Conservation (phyloP, 768 basidiomycete genomes). For the Exidia glandulosa region DNA sequence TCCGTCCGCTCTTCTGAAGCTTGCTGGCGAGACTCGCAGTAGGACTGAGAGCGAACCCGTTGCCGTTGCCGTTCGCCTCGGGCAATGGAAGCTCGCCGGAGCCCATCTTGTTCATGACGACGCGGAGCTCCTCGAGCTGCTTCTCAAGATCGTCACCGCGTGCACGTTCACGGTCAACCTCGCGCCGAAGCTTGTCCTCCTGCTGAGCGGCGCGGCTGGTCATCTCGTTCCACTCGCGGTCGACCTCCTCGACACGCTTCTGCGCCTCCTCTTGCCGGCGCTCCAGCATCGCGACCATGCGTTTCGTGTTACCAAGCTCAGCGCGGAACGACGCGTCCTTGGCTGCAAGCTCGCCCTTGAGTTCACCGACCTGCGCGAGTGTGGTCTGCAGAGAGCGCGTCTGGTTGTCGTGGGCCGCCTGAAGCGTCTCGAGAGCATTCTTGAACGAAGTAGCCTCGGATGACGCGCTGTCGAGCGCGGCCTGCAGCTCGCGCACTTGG, state of each 20-base stretch:
- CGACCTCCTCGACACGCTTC: conserved; percentile 69
- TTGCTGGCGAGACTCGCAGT: conserved; percentile 79
- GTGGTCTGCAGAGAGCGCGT: conserved; percentile 69
- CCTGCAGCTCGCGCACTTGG: conserved; percentile 64
- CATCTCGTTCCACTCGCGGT: conserved; percentile 70
- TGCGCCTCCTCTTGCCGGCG: conserved; percentile 79
- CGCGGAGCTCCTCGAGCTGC: conserved; percentile 59
- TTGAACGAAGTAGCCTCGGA: conserved; percentile 58
- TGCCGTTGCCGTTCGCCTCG: conserved; percentile 13
- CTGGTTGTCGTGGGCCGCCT: conserved; percentile 60
- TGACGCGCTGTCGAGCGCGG: conserved; percentile 60
- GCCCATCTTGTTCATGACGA: conserved; percentile 59
- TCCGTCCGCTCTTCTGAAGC: conserved; percentile 73
- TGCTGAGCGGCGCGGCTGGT: conserved; percentile 57
- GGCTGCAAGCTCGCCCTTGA: conserved; percentile 70
- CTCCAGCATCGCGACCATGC: conserved; percentile 78
- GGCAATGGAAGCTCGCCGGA: conserved; percentile 60
- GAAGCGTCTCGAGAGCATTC: conserved; percentile 59
- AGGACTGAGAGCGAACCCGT: conserved; percentile 67
- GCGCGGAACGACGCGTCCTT: conserved; percentile 73
- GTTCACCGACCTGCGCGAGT: conserved; percentile 59
- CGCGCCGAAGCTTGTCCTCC: conserved; percentile 55
- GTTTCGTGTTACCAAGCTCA: conserved; percentile 62
- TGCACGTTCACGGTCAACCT: conserved; percentile 59
- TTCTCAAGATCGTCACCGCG: conserved; percentile 63